phyloP scores from a whole-genome alignment of 208 protist genomes.

The Sergeia podlipaevii region DNA sequence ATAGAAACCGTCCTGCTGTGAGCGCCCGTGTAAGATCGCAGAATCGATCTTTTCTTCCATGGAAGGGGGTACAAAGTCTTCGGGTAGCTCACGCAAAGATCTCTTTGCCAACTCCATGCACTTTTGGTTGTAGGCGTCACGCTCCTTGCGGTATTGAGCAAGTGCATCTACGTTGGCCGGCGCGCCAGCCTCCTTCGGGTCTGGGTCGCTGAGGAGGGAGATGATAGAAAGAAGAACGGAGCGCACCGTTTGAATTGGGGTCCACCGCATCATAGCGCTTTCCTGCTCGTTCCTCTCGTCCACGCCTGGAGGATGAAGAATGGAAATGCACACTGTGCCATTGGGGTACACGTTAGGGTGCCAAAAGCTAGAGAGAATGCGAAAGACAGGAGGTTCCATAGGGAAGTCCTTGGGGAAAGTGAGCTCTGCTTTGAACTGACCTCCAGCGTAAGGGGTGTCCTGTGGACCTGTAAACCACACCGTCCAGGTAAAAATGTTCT shows the following conservation, averaged over 20 bases:
- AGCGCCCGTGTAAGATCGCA: constrained; percentile 17
- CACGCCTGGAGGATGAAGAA: constrained; percentile 97
- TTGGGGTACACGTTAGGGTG: constrained; percentile 97
- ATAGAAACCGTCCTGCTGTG: constrained; percentile 22
- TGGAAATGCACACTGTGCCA: constrained; percentile 98
- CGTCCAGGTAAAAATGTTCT: constrained; percentile 90
- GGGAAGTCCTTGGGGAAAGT: constrained; percentile 96
- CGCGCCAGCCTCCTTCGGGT: constrained; percentile 89
- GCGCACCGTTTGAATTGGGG: constrained; percentile 93
- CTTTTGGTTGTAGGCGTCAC: constrained; percentile 46
- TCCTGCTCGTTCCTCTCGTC: constrained; percentile 92
- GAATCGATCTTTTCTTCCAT: constrained; percentile 61
- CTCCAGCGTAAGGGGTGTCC: constrained; percentile 84
- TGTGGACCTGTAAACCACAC: constrained; percentile 88
- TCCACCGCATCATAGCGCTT: constrained; percentile 95
- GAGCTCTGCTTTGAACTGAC: constrained; percentile 90
- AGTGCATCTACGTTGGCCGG: constrained; percentile 95
- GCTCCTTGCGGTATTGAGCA: constrained; percentile 82
- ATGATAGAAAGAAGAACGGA: constrained; percentile 95
- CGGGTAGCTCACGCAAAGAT: constrained; percentile 85
- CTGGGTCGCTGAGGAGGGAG: constrained; percentile 93
- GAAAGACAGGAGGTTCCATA: constrained; percentile 94
- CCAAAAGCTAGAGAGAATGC: constrained; percentile 95
- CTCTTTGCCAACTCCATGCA: constrained; percentile 79
- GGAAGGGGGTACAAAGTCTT: constrained; percentile 69